These are phyloP conservation scores for Yamadazyma sp. DNA, from an alignment of 805 yeast species.

Conservation along the genomic window DNA sequence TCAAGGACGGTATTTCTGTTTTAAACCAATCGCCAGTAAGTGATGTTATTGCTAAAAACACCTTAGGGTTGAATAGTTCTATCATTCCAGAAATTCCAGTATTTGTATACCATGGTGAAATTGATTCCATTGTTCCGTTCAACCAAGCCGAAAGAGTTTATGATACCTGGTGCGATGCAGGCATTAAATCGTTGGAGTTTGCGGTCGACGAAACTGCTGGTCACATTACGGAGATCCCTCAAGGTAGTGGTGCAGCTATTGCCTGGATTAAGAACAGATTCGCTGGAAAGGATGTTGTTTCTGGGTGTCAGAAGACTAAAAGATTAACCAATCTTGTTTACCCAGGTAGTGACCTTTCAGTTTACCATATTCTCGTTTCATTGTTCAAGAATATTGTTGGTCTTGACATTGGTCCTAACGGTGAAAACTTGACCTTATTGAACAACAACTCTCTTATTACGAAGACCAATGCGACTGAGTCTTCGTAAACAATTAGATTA, in stretches of 20 bases:
- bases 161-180: slow-evolving; percentile 25
- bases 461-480: slow-evolving; percentile 6
- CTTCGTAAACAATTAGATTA: too few species aligned
- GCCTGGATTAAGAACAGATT: slow-evolving; percentile 19
- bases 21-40: slow-evolving; percentile 6
- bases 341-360: slow-evolving; percentile 43
- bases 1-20: slow-evolving; percentile 12
- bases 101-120: slow-evolving; percentile 22
- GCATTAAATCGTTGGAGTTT: slow-evolving; percentile 27
- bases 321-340: slow-evolving; percentile 46
- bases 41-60: slow-evolving; percentile 11
- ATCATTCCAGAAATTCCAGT: slow-evolving; percentile 24
- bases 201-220: slow-evolving; percentile 23
- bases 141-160: slow-evolving; percentile 18
- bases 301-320: slow-evolving; percentile 54
- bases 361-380: slow-evolving; percentile 24
- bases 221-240: slow-evolving; percentile 21
- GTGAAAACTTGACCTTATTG: slow-evolving; percentile 25
- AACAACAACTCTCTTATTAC: neutral
- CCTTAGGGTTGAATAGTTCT: slow-evolving; percentile 14
- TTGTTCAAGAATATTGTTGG: slow-evolving; percentile 19
- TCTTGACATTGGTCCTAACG: slow-evolving; percentile 23
- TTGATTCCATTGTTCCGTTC: slow-evolving; percentile 22
- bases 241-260: slow-evolving; percentile 20
- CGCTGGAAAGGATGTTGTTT: slow-evolving; percentile 43